Conservation (phyloP, 371 early-diverging fungal species). For the Mortierella sp. region DNA sequence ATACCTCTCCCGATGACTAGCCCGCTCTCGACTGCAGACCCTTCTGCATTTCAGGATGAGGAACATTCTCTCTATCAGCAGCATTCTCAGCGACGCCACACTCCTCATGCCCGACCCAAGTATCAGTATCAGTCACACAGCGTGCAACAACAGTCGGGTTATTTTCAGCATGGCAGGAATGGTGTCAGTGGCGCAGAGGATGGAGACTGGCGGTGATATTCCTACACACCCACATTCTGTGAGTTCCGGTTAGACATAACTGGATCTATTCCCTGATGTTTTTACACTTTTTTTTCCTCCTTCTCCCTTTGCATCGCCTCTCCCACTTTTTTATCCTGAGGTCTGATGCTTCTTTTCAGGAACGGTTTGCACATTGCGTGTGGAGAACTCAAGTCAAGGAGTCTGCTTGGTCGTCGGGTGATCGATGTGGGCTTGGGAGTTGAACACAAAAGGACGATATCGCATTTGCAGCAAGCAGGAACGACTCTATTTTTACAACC, state of each 20-base stretch:
- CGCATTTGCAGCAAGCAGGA: too few relatives aligned
- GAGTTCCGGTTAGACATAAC: too few relatives aligned
- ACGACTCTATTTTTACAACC: too few relatives aligned
- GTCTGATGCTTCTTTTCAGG: too few relatives aligned
- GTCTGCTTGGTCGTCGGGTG: too few relatives aligned
- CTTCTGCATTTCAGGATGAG: constrained; percentile 6
- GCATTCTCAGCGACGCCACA: constrained; percentile 15
- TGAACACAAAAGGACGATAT: too few relatives aligned
- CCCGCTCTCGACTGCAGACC: constrained; percentile 8
- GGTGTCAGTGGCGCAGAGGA: constrained; percentile 7
- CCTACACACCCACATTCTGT: too few relatives aligned
- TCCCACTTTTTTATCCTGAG: not conserved
- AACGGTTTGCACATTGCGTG: too few relatives aligned
- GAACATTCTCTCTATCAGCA: constrained; percentile 17
- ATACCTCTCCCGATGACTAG: constrained; percentile 12
- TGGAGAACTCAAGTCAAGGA: too few relatives aligned
- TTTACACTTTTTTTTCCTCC: not conserved
- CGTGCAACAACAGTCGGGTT: constrained; percentile 16
- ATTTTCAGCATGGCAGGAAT: constrained; percentile 9
- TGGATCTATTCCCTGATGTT: not conserved
- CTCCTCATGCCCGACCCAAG: constrained; percentile 19
- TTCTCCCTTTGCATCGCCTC: not conserved
- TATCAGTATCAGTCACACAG: constrained; percentile 30
- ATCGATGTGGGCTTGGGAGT: too few relatives aligned
- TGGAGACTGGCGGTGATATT: constrained; percentile 34